Conservation (phyloP, 2,329 filamentous ascomycete species). For the Zymoseptoria crescenta region DNA sequence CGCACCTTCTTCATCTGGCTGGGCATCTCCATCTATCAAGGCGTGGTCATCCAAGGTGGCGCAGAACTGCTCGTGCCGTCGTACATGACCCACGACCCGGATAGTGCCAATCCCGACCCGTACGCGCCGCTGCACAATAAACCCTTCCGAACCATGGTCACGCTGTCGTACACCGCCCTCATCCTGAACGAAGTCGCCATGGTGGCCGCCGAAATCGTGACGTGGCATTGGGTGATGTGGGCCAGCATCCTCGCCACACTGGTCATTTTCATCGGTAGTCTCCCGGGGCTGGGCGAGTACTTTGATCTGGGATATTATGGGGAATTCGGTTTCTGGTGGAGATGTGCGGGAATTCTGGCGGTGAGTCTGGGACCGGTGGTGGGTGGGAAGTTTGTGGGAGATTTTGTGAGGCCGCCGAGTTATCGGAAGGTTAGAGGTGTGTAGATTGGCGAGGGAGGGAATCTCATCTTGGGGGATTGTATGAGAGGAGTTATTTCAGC, state of each 20-base stretch:
- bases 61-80: slow-evolving; percentile 79
- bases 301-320: slow-evolving; percentile 77
- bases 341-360: slow-evolving; percentile 68
- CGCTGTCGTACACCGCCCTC: slow-evolving; percentile 84
- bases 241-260: slow-evolving; percentile 75
- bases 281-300: slow-evolving; percentile 84
- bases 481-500: too few species aligned
- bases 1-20: slow-evolving; percentile 97
- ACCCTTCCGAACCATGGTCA: slow-evolving; percentile 58
- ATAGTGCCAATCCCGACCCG: slow-evolving; percentile 3
- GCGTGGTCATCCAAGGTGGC: slow-evolving; percentile 89
- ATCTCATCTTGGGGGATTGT: background rate
- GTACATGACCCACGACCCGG: slow-evolving; percentile 33
- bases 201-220: slow-evolving; percentile 94
- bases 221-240: slow-evolving; percentile 94
- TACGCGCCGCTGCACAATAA: slow-evolving; percentile 14
- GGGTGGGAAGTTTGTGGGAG: slow-evolving; percentile 72
- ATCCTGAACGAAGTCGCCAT: slow-evolving; percentile 93
- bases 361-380: slow-evolving; percentile 82
- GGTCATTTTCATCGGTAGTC: slow-evolving; percentile 66
- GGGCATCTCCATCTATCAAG: slow-evolving; percentile 88
- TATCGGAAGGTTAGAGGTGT: slow-evolving; percentile 71
- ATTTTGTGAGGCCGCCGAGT: slow-evolving; percentile 82
- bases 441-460: slow-evolving; percentile 2
- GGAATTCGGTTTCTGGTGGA: slow-evolving; percentile 79